Evolutionary conservation across 192 early-diverging fungal genomes (phyloP), one percentile per base, ranked within the genome.

Genomic region (Paraglomus brasilianum): DNA sequence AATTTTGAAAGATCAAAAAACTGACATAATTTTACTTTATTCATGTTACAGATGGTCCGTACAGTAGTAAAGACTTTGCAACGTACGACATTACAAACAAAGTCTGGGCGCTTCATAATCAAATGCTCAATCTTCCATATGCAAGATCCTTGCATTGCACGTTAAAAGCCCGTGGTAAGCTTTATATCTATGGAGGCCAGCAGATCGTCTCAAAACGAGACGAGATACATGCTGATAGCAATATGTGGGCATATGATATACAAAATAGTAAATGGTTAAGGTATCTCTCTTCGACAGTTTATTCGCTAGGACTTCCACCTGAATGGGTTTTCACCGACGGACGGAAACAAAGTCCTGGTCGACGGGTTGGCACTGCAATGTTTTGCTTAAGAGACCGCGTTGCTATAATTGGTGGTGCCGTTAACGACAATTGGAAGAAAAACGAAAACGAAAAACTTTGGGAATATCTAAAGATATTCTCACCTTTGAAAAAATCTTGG

Each of bases 161-260:
- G 10, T 41, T 42, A 41, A 19, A 41, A 19, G 10, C 21, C 5
- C 19, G 21, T 41, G 41, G 8, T 8, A 61, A 61, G 39, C 15
- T 61, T 17, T 61, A 61, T 13, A n/a, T 61, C 10, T 61, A 41
- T 15, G 58, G 58, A 36, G 58, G 58, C 4, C 30, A 61, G 42
- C 40, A 61, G 11, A 10, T 17, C 1, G 42, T 7, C 0, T 42
- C 41, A 15, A 10, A 8, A 17, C 3, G 14, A 19, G 19, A 15
- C 14, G n/a, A 14, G 5, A 61, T 8, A 6, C 30, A 61, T 13
- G 58, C 36, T 40, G 58, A 61, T 41, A 17, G 10, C 2, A 41
- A 61, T 40, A n/a, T 61, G 39, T 61, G 58, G 58, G 58, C 14
- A 36, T 61, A 61, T 10, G 58, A 61, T 40, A 17, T 13, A 0